These are phyloP conservation scores for Colletotrichum incanum DNA, from an alignment of 2,329 filamentous ascomycete genomes.

Conservation along the genomic window DNA sequence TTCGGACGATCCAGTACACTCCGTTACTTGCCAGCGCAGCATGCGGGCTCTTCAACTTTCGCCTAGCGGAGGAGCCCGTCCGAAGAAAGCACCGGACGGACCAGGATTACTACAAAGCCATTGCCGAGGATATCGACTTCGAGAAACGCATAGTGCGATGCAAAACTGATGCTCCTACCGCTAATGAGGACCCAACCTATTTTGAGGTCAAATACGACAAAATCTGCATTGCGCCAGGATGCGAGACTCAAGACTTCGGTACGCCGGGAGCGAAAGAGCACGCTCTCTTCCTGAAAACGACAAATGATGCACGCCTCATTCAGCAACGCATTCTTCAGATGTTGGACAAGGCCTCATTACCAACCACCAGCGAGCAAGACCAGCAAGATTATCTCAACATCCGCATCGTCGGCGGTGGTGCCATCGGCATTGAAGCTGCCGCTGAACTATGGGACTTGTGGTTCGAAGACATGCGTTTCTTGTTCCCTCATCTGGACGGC, in stretches of 20 bases:
- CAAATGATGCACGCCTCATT: conserved; percentile 94
- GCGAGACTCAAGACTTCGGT: conserved; percentile 98
- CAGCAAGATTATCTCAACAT: conserved; percentile 92
- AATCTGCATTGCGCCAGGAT: conserved; percentile 96
- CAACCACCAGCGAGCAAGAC: conserved; percentile 95
- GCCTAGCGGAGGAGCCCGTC: conserved; percentile 99
- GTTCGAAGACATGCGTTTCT: conserved; percentile 97
- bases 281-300: conserved; percentile 98
- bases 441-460: conserved; percentile 99
- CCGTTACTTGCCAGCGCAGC: conserved; percentile 97
- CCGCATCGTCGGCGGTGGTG: conserved; percentile 94
- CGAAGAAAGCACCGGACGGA: conserved; percentile 96
- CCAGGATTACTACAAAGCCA: conserved; percentile 97
- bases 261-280: conserved; percentile 96
- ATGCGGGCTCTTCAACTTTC: conserved; percentile 96
- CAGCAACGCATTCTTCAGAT: conserved; percentile 99
- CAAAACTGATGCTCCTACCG: conserved; percentile 92
- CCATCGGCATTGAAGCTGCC: conserved; percentile 97
- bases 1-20: conserved; percentile 99
- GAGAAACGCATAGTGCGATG: conserved; percentile 90
- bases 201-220: conserved; percentile 98
- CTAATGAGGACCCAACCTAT: conserved; percentile 79
- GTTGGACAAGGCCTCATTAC: conserved; percentile 94
- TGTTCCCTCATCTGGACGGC: conserved; percentile 94
- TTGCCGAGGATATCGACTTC: conserved; percentile 94